Base-by-base conservation (phyloP, 2,329 filamentous ascomycete species). In the Botrytis hyacinthi region DNA sequence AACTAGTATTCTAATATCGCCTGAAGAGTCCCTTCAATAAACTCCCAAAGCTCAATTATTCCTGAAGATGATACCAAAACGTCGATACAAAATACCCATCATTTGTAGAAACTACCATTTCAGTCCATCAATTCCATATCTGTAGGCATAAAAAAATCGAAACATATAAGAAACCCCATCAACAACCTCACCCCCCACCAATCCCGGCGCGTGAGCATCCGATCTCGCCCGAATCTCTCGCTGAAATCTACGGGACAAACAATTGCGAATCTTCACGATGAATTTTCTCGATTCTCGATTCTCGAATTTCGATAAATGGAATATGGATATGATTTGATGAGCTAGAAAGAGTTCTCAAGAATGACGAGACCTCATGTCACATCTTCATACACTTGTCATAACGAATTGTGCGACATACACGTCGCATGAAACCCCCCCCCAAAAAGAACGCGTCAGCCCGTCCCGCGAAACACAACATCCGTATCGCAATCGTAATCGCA, bases 71-170 rank as follows among this genome's bases (percentile, higher is more conserved):
- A 44, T 40, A 10, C 37, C 37, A 40, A 40, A 40, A 12, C 37
- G 9, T 9, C 37, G 9, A 40, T 10, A 0, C 37, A 2, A 40
- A 1, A 2, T 12, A n/a, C n/a, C n/a, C n/a, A n/a, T n/a, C n/a
- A n/a, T n/a, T n/a, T n/a, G n/a, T n/a, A n/a, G n/a, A n/a, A n/a
- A n/a, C n/a, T n/a, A n/a, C n/a, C n/a, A n/a, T n/a, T n/a, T n/a
- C n/a, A n/a, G n/a, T n/a, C 42, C 42, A 44, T 44, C 42, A 16
- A 44, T 44, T 18, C 16, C 16, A 18, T 44, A 44, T 44, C 42
- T 44, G 42, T 16, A 44, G 42, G 6, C 12, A 20, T 20, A 44
- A 18, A 44, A 44, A 16, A 7, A 44, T 44, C 42, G 42, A 44
- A 18, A 4, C 16, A 44, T 18, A 20, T 44, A 16, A 62, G 26